Conservation (phyloP, 2,329 filamentous ascomycete species). For the Cladosporium sp. region DNA sequence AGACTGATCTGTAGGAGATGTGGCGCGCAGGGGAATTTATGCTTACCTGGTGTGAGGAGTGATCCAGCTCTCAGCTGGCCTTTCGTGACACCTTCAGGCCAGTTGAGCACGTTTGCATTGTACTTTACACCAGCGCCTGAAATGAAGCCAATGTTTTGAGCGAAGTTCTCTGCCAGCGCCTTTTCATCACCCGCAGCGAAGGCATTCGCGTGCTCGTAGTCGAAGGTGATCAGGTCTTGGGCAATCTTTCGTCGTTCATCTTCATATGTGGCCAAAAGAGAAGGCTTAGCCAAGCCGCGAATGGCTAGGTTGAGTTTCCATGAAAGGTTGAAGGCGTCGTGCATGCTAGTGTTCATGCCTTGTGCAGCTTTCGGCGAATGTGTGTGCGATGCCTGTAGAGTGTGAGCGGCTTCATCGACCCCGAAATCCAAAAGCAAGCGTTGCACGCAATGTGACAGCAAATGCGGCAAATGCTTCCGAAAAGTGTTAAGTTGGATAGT, state of each 20-base stretch:
- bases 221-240: constrained; percentile 48
- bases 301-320: constrained; percentile 42
- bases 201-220: constrained; percentile 53
- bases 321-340: constrained; percentile 23
- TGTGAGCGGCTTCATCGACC: not conserved
- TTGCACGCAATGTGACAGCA: no score
- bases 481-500: constrained; percentile 25
- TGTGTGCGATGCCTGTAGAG: constrained; percentile 49
- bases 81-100: not conserved
- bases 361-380: constrained; percentile 51
- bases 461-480: not conserved
- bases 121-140: constrained; percentile 72
- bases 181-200: constrained; percentile 63
- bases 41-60: constrained; percentile 60
- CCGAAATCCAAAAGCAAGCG: not conserved
- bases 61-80: constrained; percentile 35
- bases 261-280: constrained; percentile 44
- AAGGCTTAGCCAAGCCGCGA: constrained; percentile 42
- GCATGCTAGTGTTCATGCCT: constrained; percentile 47
- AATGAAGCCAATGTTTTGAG: constrained; percentile 71
- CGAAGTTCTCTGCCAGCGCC: constrained; percentile 68
- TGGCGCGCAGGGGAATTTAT: not conserved
- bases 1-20: not conserved
- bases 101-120: constrained; percentile 63
- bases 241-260: constrained; percentile 47